phyloP scores from a whole-genome alignment of 768 basidiomycete species.

The Lanmaoa rubissima region DNA sequence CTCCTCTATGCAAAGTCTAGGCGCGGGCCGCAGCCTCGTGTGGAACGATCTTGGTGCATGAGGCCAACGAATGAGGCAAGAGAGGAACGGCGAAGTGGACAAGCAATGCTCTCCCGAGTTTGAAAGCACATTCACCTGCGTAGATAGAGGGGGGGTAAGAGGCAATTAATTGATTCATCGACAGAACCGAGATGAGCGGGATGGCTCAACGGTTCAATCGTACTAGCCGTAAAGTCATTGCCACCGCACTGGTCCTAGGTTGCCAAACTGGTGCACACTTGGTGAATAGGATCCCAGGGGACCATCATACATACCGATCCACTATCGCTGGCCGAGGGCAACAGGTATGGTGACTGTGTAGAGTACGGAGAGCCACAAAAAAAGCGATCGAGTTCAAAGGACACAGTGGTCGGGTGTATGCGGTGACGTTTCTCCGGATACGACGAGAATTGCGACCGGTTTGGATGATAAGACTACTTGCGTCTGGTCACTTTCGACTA shows the following conservation, averaged over 20 bases:
- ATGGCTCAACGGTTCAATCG: background rate
- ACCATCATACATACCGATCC: background rate
- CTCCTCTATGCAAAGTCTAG: background rate
- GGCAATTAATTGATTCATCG: background rate
- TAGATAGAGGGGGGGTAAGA: background rate
- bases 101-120: background rate
- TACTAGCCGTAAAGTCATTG: background rate
- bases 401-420: too few relatives aligned
- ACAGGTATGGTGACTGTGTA: too few relatives aligned
- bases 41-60: constrained; percentile 1
- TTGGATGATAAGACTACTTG: too few relatives aligned
- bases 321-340: background rate
- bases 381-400: too few relatives aligned
- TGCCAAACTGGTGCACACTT: background rate
- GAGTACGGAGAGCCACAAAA: too few relatives aligned
- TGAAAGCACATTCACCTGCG: constrained; percentile 17
- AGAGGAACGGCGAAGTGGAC: constrained; percentile 7
- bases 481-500: too few relatives aligned
- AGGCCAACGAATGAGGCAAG: constrained; percentile 6
- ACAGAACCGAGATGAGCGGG: background rate
- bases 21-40: constrained; percentile 25
- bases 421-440: too few relatives aligned
- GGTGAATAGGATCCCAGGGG: background rate
- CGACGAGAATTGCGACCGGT: too few relatives aligned
- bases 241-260: background rate